Evolutionary conservation across 1,284 basidiomycete genomes (phyloP), one percentile per base, ranked within the genome.

Genomic region (Phellinidium pouzarii): DNA sequence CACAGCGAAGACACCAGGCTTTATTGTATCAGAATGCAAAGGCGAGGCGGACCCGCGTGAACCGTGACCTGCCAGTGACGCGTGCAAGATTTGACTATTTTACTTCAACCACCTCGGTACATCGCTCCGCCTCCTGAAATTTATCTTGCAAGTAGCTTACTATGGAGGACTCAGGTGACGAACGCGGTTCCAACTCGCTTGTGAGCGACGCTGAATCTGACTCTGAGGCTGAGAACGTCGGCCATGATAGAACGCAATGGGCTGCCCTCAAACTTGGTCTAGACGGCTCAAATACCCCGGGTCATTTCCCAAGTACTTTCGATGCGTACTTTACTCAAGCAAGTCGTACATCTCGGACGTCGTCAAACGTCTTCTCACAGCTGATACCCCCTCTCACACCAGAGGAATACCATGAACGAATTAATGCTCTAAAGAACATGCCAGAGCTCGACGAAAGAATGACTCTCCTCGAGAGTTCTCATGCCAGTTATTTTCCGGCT

Each of bases 311-410:
- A 47, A 76, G 84, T 14, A 68, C 76, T 62, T 91, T 92, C 50
- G 93, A 96, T 68, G 79, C 82, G 12, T 96, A 94, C 69, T 91
- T 96, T 64, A 73, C 77, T 14, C 76, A 82, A 48, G 72, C 79
- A 20, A 71, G 82, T 7, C 75, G 82, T 37, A 75, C 83, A 12
- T 68, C 79, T 0, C 77, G 78, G 53, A 93, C 91, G 20, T 91
- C 88, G 12, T 71, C 81, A 54, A 84, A 84, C 61, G 77, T 88
- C 44, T 91, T 91, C 65, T 88, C 91, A 0, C 68, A 80, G 14
- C 74, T 83, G 20, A 75, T 88, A 23, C 74, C 80, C 11, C 87
- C 91, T 0, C 72, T 90, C 37, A 75, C 78, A 4, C 67, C 77
- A 0, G 77, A 84, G 17, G 82, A 85, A 59, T 82, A 81, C 60